These are phyloP conservation scores for Sequoia sempervirens DNA, from an alignment of 75 land plant genomes.

Conservation along the genomic window DNA sequence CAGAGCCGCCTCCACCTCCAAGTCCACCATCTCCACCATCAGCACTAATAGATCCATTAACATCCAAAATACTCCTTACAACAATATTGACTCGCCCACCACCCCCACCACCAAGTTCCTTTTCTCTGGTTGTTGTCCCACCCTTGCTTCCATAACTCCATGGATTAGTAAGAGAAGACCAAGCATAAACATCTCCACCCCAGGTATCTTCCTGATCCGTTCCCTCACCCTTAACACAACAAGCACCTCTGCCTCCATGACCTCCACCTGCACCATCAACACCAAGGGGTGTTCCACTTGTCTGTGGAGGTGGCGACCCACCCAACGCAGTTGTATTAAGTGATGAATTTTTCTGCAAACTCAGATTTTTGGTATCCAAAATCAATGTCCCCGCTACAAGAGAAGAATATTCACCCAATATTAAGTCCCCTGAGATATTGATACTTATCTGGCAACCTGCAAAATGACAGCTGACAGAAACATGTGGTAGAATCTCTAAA, in stretches of 20 bases:
- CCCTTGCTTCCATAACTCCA: constrained; percentile 95
- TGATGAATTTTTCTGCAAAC: constrained; percentile 37
- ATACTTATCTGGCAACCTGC: constrained; percentile 64
- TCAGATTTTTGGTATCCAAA: constrained; percentile 47
- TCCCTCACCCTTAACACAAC: constrained; percentile 47
- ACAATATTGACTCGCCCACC: constrained; percentile 70
- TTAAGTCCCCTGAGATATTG: constrained; percentile 61
- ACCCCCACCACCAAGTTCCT: constrained; percentile 69
- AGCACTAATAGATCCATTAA: constrained; percentile 75
- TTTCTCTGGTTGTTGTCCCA: constrained; percentile 44
- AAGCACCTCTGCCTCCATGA: constrained; percentile 95
- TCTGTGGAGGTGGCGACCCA: constrained; percentile 81
- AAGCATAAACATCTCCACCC: constrained; percentile 96
- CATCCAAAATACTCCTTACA: constrained; percentile 32
- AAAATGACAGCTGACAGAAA: constrained; percentile 46
- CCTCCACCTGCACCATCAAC: constrained; percentile 92
- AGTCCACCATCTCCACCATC: constrained; percentile 84
- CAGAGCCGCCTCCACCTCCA: constrained; percentile 88
- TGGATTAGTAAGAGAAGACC: constrained; percentile 70
- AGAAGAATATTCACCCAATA: constrained; percentile 41
- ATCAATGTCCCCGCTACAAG: constrained; percentile 62
- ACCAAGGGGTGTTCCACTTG: constrained; percentile 87
- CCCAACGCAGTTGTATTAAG: constrained; percentile 66
- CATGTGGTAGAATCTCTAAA: constrained; percentile 50
- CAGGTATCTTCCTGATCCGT: constrained; percentile 58